These are phyloP conservation scores for Coemansia sp. DNA, from an alignment of 192 early-diverging fungal genomes.

Conservation along the genomic window DNA sequence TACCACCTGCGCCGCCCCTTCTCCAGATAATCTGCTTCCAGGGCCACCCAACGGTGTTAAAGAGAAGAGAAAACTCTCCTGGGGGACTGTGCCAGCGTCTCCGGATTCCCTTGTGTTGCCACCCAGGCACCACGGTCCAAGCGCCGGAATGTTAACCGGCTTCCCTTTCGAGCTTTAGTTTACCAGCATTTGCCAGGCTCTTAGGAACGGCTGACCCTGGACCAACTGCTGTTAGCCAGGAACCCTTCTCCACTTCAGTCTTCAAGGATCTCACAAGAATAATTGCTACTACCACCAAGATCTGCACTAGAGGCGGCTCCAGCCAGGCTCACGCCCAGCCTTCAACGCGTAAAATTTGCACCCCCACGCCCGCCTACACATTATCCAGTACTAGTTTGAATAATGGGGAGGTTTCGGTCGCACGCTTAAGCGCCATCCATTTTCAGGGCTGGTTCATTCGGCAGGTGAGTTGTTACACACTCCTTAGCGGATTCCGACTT, in stretches of 20 bases:
- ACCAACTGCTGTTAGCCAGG: constrained; percentile 69
- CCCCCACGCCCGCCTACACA: constrained; percentile 72
- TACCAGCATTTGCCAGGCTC: constrained; percentile 60
- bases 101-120: constrained; percentile 70
- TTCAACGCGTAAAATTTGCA: constrained; percentile 47
- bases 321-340: constrained; percentile 61
- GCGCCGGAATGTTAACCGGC: constrained; percentile 76
- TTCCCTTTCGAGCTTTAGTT: constrained; percentile 64
- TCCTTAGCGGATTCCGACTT: constrained; percentile 83
- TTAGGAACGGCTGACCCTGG: constrained; percentile 80
- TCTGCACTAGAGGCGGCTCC: constrained; percentile 71
- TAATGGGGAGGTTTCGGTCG: constrained; percentile 66
- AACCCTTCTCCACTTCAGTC: constrained; percentile 84
- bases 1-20: constrained; percentile 50
- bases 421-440: constrained; percentile 78
- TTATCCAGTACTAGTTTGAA: constrained; percentile 51
- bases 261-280: constrained; percentile 81
- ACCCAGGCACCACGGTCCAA: constrained; percentile 61
- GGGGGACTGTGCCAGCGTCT: constrained; percentile 61
- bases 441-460: constrained; percentile 70
- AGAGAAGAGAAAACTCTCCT: constrained; percentile 76
- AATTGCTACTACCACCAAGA: constrained; percentile 80
- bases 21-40: constrained; percentile 67
- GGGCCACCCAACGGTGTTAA: constrained; percentile 56
- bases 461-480: constrained; percentile 59